Evolutionary conservation across 495 filamentous ascomycete species (phyloP).

Genomic region (Chaetomium tenue): DNA sequence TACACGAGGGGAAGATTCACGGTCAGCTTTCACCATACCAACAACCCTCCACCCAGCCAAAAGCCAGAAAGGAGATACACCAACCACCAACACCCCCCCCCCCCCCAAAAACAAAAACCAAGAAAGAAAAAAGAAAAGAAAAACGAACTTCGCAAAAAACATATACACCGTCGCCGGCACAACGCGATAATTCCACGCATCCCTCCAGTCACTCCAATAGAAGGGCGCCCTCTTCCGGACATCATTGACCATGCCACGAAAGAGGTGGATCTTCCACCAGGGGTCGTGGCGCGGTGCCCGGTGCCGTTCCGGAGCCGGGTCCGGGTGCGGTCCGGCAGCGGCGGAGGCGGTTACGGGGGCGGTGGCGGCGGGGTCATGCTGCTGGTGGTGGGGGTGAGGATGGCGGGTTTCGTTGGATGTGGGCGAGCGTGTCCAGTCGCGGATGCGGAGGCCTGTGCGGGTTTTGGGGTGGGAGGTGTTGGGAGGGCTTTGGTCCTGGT

Average conservation of each 20-base stretch:
- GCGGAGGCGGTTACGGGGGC: constrained; percentile 8
- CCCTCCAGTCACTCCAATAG: constrained; percentile 75
- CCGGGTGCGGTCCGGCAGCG: constrained; percentile 20
- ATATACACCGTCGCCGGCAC: constrained; percentile 81
- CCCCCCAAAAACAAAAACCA: neutral
- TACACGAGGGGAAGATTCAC: constrained; percentile 30
- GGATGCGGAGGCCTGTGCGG: constrained; percentile 13
- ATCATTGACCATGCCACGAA: constrained; percentile 73
- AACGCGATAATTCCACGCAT: constrained; percentile 83
- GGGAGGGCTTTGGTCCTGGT: neutral
- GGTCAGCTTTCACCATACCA: too few relatives aligned
- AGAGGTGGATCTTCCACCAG: constrained; percentile 63
- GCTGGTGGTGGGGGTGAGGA: neutral
- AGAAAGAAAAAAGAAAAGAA: neutral
- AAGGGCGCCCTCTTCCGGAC: constrained; percentile 68
- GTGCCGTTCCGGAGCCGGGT: constrained; percentile 15
- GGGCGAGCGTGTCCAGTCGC: constrained; percentile 14
- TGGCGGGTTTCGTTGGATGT: constrained; percentile 4
- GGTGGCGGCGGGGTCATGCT: neutral
- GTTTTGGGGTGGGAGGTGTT: neutral
- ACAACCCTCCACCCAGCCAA: too few relatives aligned
- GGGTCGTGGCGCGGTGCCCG: constrained; percentile 26
- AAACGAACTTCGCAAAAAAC: constrained; percentile 81
- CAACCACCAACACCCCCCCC: neutral
- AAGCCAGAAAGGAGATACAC: too few relatives aligned